Evolutionary conservation across 768 basidiomycete genomes (phyloP).

Genomic region (Mycena amicta): DNA sequence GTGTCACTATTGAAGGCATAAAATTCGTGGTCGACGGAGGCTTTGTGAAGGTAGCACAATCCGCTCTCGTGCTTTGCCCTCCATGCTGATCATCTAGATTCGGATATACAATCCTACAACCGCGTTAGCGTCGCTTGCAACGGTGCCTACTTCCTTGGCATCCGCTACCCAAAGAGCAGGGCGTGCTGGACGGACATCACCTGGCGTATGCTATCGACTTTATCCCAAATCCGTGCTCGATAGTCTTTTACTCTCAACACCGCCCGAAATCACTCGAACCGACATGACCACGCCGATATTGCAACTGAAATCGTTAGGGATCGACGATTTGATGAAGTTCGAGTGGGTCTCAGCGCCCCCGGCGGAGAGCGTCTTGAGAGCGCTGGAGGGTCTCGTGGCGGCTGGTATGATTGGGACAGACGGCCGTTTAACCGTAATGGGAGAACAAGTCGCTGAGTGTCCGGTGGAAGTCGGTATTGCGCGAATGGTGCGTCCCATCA

Average conservation of each 20-base stretch:
- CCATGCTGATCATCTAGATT: slow-evolving; percentile 53
- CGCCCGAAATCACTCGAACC: slow-evolving; percentile 88
- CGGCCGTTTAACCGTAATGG: slow-evolving; percentile 74
- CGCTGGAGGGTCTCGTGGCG: slow-evolving; percentile 79
- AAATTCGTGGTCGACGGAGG: slow-evolving; percentile 93
- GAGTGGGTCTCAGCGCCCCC: slow-evolving; percentile 94
- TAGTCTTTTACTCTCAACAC: slow-evolving; percentile 66
- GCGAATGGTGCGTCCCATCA: slow-evolving; percentile 70
- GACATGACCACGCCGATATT: slow-evolving; percentile 92
- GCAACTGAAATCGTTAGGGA: slow-evolving; percentile 92
- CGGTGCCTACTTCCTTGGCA: slow-evolving; percentile 82
- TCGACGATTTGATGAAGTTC: slow-evolving; percentile 94
- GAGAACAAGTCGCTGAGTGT: slow-evolving; percentile 89
- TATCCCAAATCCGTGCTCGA: slow-evolving; percentile 70
- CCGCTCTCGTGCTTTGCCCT: neutral
- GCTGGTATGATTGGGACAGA: slow-evolving; percentile 85
- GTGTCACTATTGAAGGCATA: slow-evolving; percentile 95
- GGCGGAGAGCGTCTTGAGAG: slow-evolving; percentile 80
- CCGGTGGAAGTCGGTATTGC: slow-evolving; percentile 92
- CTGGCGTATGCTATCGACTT: slow-evolving; percentile 91
- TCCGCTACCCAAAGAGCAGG: slow-evolving; percentile 94
- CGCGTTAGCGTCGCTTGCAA: slow-evolving; percentile 79
- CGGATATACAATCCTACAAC: slow-evolving; percentile 88
- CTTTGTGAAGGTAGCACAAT: slow-evolving; percentile 78
- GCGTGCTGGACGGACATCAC: slow-evolving; percentile 89